A percentile compares a stretch with the other conserved stretches of the same genome.
phyloP scores from a whole-genome alignment of 73 alveolate species.

The Paramecium sonneborni region DNA sequence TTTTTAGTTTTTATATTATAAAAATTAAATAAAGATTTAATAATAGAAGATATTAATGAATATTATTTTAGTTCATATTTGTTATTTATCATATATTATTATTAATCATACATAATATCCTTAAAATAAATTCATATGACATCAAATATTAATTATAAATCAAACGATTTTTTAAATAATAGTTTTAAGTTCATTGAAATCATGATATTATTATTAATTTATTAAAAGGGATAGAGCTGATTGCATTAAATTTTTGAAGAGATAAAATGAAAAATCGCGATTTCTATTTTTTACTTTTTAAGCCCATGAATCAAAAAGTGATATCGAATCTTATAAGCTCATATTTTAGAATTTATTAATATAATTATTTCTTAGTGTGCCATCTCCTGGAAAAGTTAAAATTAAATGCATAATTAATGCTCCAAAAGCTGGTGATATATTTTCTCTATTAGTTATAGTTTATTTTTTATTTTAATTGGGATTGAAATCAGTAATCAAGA shows the following conservation, averaged over 20 bases:
- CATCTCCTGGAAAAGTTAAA: slow-evolving; percentile 43
- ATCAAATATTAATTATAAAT: too few species aligned
- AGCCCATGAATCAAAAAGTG: not conserved
- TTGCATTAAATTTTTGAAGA: not conserved
- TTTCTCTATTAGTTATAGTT: not conserved
- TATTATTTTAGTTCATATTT: too few species aligned
- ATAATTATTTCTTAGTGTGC: not conserved
- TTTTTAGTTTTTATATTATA: too few species aligned
- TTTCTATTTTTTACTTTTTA: not conserved
- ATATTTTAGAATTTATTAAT: not conserved
- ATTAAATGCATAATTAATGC: slow-evolving; percentile 20
- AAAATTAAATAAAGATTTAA: too few species aligned
- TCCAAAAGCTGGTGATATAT: not conserved
- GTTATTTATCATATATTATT: too few species aligned
- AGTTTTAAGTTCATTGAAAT: too few species aligned
- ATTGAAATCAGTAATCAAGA: not conserved
- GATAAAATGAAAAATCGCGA: not conserved
- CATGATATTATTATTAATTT: too few species aligned
- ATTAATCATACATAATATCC: too few species aligned
- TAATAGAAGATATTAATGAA: too few species aligned
- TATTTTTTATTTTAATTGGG: not conserved
- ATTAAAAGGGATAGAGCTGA: too few species aligned
- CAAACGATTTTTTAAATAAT: too few species aligned
- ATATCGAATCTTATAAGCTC: not conserved
- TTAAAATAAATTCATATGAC: too few species aligned